These are phyloP conservation scores for Saccharomyces hybrid DNA, from an alignment of 1,139 yeast species.

Conservation along the genomic window DNA sequence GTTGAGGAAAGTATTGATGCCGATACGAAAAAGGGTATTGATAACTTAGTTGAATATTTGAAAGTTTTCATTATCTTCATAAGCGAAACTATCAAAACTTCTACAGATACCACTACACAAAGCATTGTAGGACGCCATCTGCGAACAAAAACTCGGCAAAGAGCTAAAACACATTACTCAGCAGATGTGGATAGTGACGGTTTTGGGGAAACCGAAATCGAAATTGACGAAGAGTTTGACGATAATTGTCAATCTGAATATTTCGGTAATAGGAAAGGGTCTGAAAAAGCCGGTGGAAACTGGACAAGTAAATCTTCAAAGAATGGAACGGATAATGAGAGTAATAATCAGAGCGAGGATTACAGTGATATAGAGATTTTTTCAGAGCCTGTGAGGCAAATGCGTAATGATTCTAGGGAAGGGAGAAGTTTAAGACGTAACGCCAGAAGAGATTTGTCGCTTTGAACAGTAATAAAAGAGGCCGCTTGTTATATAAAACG, in stretches of 20 bases:
- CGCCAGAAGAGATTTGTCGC: neutral
- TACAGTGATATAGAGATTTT: neutral
- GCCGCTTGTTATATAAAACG: neutral
- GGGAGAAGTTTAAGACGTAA: neutral
- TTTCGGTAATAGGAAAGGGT: neutral
- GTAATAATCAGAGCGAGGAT: neutral
- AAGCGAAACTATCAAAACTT: neutral
- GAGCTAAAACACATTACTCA: neutral
- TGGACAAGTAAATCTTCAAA: neutral
- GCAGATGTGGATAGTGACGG: neutral
- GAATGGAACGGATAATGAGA: neutral
- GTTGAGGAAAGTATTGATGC: neutral
- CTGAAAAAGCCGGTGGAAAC: neutral
- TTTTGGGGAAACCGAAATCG: neutral
- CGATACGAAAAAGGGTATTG: constrained; percentile 1
- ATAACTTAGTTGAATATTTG: neutral
- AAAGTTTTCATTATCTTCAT: neutral
- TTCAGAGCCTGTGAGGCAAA: neutral
- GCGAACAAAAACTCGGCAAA: neutral
- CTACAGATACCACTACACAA: neutral
- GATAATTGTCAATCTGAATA: neutral
- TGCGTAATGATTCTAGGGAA: neutral
- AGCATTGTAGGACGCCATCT: neutral
- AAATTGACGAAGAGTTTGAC: neutral
- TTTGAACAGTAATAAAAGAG: neutral